Evolutionary conservation across 202 grass and related monocot genomes (phyloP).

Genomic region (Zizania palustris): DNA sequence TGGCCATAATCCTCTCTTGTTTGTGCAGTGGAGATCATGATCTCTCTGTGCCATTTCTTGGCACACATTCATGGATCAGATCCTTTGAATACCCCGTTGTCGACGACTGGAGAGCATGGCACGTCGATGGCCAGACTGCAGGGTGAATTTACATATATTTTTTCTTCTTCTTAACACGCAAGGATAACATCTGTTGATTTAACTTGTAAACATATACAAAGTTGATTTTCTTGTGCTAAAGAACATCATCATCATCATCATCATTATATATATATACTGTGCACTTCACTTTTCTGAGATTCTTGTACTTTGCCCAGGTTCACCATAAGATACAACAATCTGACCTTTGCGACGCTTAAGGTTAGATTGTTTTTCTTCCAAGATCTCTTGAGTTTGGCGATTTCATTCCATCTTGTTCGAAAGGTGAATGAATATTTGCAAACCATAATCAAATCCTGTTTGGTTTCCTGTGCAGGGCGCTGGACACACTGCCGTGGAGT

Average conservation of each 20-base stretch:
- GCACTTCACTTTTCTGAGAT: neutral
- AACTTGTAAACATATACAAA: neutral
- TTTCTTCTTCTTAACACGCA: neutral
- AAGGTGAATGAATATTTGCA: neutral
- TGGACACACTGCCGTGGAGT: slow-evolving; percentile 42
- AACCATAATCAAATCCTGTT: neutral
- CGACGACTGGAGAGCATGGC: slow-evolving; percentile 67
- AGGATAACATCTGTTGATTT: too few species aligned
- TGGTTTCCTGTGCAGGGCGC: slow-evolving; percentile 35
- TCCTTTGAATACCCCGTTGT: slow-evolving; percentile 57
- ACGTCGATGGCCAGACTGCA: slow-evolving; percentile 45
- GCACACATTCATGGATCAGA: slow-evolving; percentile 66
- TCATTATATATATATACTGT: neutral
- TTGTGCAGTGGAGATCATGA: slow-evolving; percentile 64
- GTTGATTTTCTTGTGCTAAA: neutral
- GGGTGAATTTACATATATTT: slow-evolving; percentile 43
- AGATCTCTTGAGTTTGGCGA: neutral
- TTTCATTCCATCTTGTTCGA: neutral
- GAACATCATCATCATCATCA: neutral
- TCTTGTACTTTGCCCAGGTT: slow-evolving; percentile 29
- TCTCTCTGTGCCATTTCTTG: slow-evolving; percentile 22
- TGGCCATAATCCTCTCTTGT: neutral
- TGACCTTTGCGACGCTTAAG: slow-evolving; percentile 73
- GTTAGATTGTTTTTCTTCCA: neutral
- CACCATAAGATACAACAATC: slow-evolving; percentile 53